Evolutionary conservation across 805 yeast genomes (phyloP), one percentile per base, ranked within the genome.

Genomic region (Spathaspora sp.): DNA sequence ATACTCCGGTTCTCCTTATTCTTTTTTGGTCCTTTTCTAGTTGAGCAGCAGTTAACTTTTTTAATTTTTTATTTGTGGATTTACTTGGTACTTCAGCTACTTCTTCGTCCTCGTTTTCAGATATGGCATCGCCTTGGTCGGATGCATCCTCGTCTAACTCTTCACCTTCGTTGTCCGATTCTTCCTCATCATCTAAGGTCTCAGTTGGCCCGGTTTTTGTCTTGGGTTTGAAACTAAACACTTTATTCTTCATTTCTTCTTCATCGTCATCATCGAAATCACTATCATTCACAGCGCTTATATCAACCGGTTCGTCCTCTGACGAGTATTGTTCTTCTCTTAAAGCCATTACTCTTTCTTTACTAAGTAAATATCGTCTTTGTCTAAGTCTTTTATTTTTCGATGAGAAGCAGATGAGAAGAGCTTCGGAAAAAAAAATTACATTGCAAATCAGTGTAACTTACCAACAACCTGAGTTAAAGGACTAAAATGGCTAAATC

Each of bases 1-100:
- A 86, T 1, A 94, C 97, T 5, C 99, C 99, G 0, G 97, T 85
- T 59, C 80, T 84, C 54, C 78, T 81, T 38, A 80, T 76, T 58
- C 79, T 79, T 57, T 78, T 78, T 54, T 80, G 77, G 54, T 79
- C 80, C 62, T 82, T 70, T 5, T 64, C 79, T n/a, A 83, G 65
- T 55, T 81, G 81, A 45, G 78, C 78, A 7, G 85, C 77, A 7
- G 85, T 77, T 31, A 86, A 70, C 56, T 75, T 79, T 57, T 85
- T 82, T 40, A 85, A 70, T 57, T 80, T 78, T 12, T 50, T 59
- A n/a, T 54, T 58, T 9, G 18, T 51, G 12, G 52, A 49, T 14
- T 47, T 55, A 4, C 47, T 49, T 14, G 52, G 56, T 10, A 54
- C 56, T 8, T 55, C 60, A 6, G 55, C 56, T 31, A 58, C 59